Evolutionary conservation across 1,139 yeast genomes (phyloP).

Genomic region (Hemisphaericaspora xylanilytica): DNA sequence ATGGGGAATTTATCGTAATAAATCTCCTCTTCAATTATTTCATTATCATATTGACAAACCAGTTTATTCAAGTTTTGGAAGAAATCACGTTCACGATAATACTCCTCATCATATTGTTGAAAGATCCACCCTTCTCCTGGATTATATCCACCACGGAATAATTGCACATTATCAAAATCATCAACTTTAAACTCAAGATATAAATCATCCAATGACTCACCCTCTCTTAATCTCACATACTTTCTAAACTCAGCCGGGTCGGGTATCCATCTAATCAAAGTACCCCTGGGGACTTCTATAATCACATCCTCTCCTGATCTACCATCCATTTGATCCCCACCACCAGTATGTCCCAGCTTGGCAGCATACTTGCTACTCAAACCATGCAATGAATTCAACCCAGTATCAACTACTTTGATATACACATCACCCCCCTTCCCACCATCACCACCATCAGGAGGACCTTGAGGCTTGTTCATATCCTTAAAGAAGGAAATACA

Average conservation of each 20-base stretch:
- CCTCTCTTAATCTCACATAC: slow-evolving; percentile 31
- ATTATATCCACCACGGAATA: slow-evolving; percentile 51
- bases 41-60: slow-evolving; percentile 64
- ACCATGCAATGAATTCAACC: slow-evolving; percentile 67
- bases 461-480: slow-evolving; percentile 81
- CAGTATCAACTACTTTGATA: slow-evolving; percentile 68
- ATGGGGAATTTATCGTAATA: slow-evolving; percentile 70
- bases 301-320: slow-evolving; percentile 73
- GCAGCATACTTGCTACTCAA: slow-evolving; percentile 69
- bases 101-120: slow-evolving; percentile 69
- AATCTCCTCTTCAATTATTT: slow-evolving; percentile 59
- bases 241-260: slow-evolving; percentile 52
- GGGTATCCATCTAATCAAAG: slow-evolving; percentile 82
- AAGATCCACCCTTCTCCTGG: slow-evolving; percentile 89
- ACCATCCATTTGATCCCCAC: slow-evolving; percentile 78
- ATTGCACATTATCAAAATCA: slow-evolving; percentile 41
- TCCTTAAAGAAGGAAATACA: slow-evolving; percentile 82
- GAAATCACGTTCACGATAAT: slow-evolving; percentile 61
- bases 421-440: slow-evolving; percentile 89
- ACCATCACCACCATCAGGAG: slow-evolving; percentile 99
- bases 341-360: slow-evolving; percentile 68
- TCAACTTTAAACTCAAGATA: slow-evolving; percentile 29
- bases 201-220: slow-evolving; percentile 26
- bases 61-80: slow-evolving; percentile 61
- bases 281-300: slow-evolving; percentile 88